Percentiles rank a stretch among this genome's conserved stretches.
phyloP scores from a whole-genome alignment of 192 early-diverging fungal genomes.

The Anaeromyces robustus region DNA sequence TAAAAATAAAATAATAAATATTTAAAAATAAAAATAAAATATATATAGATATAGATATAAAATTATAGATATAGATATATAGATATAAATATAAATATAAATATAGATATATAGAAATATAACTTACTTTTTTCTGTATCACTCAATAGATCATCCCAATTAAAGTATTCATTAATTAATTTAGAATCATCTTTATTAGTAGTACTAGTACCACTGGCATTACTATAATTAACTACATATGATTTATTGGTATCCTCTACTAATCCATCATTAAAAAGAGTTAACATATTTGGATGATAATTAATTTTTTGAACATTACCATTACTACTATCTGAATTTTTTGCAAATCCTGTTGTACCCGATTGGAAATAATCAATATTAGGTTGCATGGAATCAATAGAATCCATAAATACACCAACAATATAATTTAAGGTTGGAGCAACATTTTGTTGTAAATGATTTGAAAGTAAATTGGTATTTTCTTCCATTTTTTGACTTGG shows the following conservation, averaged over 20 bases:
- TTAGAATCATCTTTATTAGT: not conserved
- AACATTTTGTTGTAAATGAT: not conserved
- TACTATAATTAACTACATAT: not conserved
- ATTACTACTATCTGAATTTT: not conserved
- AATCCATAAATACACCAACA: not conserved
- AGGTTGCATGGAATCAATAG: not conserved
- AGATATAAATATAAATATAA: too few relatives aligned
- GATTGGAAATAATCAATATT: not conserved
- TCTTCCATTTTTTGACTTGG: not conserved
- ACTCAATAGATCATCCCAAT: not conserved
- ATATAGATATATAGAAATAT: too few relatives aligned
- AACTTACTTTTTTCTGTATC: not conserved
- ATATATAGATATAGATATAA: too few relatives aligned
- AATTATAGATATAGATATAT: too few relatives aligned
- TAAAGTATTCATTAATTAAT: not conserved
- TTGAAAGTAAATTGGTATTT: not conserved
- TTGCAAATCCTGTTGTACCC: not conserved
- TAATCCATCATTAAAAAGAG: not conserved
- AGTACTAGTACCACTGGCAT: not conserved
- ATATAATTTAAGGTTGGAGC: not conserved
- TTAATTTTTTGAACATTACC: not conserved
- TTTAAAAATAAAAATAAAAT: too few relatives aligned
- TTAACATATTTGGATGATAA: not conserved
- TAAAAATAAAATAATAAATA: too few relatives aligned
- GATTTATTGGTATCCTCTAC: not conserved